Conservation (phyloP, 768 basidiomycete genomes). For the Lanmaoa pseudosensibilis region DNA sequence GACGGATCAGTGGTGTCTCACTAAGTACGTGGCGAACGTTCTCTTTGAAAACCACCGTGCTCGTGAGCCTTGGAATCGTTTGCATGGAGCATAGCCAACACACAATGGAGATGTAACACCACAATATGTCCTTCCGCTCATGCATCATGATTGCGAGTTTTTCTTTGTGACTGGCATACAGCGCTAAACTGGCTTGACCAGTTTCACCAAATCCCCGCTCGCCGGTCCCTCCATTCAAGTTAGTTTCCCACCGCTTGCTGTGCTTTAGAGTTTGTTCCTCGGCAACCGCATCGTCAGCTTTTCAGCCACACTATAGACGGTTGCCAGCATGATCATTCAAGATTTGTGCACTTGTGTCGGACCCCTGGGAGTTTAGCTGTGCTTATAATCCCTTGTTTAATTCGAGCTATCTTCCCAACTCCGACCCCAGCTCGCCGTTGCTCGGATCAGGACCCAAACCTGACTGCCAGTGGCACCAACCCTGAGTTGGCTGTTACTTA, state of each 20-base stretch:
- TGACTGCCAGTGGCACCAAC: too few species aligned
- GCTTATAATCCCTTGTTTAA: too few species aligned
- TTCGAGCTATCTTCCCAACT: background rate
- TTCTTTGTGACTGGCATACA: background rate
- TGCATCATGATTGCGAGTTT: background rate
- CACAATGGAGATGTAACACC: background rate
- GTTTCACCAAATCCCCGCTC: too few species aligned
- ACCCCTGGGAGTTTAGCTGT: background rate
- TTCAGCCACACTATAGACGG: background rate
- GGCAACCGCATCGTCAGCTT: too few species aligned
- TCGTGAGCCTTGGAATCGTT: background rate
- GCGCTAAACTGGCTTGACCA: background rate
- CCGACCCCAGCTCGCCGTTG: background rate
- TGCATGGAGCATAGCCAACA: background rate
- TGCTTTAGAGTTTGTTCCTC: background rate
- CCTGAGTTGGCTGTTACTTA: background rate
- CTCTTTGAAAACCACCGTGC: background rate
- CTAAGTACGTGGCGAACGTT: background rate
- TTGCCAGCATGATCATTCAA: too few species aligned
- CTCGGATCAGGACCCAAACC: background rate
- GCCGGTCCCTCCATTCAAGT: too few species aligned
- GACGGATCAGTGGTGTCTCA: too few species aligned
- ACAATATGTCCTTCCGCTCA: background rate
- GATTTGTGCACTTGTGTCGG: background rate
- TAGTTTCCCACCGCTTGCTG: background rate